Evolutionary conservation across 768 basidiomycete species (phyloP).

Genomic region (Pleurotus salmoneostramineus): DNA sequence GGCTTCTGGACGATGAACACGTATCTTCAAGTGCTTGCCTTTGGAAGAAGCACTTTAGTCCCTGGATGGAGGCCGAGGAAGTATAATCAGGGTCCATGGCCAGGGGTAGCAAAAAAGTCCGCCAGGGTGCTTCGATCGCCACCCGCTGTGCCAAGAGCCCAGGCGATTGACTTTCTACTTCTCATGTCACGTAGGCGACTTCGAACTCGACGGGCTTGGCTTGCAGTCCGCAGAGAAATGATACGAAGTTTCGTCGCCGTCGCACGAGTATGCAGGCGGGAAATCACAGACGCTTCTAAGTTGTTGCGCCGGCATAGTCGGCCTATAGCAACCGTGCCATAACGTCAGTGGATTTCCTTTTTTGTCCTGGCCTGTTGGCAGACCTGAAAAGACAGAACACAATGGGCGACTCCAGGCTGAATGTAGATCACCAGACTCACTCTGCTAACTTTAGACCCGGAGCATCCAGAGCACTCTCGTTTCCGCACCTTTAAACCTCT

Average conservation of each 20-base stretch:
- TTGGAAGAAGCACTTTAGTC: slow-evolving; percentile 27
- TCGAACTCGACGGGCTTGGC: slow-evolving; percentile 5
- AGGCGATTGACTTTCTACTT: slow-evolving; percentile 9
- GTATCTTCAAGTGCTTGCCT: slow-evolving; percentile 33
- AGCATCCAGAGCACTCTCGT: slow-evolving; percentile 8
- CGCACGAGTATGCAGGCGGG: background rate
- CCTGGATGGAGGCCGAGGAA: background rate
- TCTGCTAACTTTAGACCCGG: slow-evolving; percentile 6
- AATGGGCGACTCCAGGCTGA: slow-evolving; percentile 2
- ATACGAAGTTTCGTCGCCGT: slow-evolving; percentile 6
- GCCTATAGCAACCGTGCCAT: background rate
- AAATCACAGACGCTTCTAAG: slow-evolving; percentile 4
- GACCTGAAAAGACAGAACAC: slow-evolving; percentile 5
- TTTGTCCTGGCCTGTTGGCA: background rate
- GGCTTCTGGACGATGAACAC: background rate
- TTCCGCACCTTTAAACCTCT: background rate
- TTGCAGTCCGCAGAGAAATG: background rate
- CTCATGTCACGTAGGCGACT: slow-evolving; percentile 2
- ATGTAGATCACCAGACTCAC: slow-evolving; percentile 7
- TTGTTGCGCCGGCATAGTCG: slow-evolving; percentile 4
- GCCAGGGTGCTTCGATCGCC: background rate
- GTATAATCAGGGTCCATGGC: background rate
- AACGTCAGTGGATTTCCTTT: slow-evolving; percentile 4
- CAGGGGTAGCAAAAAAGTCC: too few relatives aligned
- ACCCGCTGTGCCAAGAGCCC: slow-evolving; percentile 1